A percentile compares a stretch with the other conserved stretches of the same genome.
Evolutionary conservation across 371 early-diverging fungal species (phyloP).

Genomic region (Mortierella sp.): DNA sequence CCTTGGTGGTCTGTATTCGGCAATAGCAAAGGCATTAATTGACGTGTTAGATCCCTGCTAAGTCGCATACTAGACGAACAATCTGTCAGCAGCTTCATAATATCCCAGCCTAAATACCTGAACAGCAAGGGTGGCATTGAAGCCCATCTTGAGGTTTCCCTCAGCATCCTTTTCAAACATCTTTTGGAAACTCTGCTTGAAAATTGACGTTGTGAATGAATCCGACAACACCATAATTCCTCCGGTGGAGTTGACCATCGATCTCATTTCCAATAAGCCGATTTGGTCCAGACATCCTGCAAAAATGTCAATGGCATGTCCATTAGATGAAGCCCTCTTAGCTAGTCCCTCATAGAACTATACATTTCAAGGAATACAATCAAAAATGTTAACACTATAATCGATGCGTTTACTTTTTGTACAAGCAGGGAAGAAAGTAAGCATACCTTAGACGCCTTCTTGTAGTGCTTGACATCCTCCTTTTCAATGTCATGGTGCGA

Average conservation of each 20-base stretch:
- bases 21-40: neutral
- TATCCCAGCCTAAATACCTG: conserved; percentile 62
- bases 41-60: neutral
- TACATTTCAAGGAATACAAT: neutral
- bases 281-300: conserved; percentile 97
- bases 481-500: conserved; percentile 98
- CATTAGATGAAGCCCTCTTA: conserved; percentile 88
- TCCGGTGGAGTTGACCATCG: conserved; percentile 94
- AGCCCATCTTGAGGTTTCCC: conserved; percentile 94
- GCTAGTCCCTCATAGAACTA: conserved; percentile 96
- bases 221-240: conserved; percentile 98
- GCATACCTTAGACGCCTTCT: conserved; percentile 86
- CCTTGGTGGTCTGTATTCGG: conserved; percentile 83
- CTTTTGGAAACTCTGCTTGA: conserved; percentile 97
- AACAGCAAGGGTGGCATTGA: conserved; percentile 98
- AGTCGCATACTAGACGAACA: neutral
- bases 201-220: conserved; percentile 95
- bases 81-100: neutral
- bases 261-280: conserved; percentile 98
- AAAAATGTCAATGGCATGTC: conserved; percentile 93
- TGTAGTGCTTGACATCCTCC: conserved; percentile 93
- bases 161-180: conserved; percentile 93
- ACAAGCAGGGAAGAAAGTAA: too few relatives aligned
- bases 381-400: neutral
- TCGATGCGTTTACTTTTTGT: neutral